Conservation (phyloP, 345 rosid genomes). For the Cardamine chenopodiifolia region DNA sequence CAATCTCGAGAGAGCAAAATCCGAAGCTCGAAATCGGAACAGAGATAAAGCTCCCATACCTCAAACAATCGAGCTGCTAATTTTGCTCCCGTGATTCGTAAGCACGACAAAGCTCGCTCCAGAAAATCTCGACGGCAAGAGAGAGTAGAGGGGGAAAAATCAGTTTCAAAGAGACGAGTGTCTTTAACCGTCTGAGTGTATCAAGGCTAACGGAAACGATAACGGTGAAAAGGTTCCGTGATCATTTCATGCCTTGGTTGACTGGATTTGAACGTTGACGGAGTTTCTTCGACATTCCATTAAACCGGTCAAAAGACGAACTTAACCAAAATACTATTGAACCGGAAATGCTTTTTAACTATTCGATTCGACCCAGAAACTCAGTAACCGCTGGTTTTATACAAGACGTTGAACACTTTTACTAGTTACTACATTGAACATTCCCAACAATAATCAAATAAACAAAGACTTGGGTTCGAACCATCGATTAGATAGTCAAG, state of each 20-base stretch:
- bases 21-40: constrained; percentile 10
- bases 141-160: constrained; percentile 29
- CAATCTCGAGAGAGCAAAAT: constrained; percentile 7
- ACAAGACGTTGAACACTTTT: background rate
- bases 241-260: background rate
- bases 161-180: constrained; percentile 17
- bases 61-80: constrained; percentile 5
- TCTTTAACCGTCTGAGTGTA: background rate
- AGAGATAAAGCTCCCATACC: constrained; percentile 3
- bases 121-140: background rate
- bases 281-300: constrained; percentile 11
- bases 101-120: constrained; percentile 10
- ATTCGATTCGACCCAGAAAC: background rate
- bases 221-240: constrained; percentile 21
- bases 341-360: constrained; percentile 1
- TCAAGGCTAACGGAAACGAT: constrained; percentile 11
- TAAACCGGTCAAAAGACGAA: constrained; percentile 17
- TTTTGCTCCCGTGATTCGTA: background rate
- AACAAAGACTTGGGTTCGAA: constrained; percentile 32
- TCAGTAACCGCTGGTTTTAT: background rate
- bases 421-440: constrained; percentile 23
- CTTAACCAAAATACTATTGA: background rate
- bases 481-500: constrained; percentile 32
- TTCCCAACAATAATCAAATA: constrained; percentile 29
- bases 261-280: background rate